Conservation (phyloP, 2,329 filamentous ascomycete genomes). For the Epichloe hybrida region DNA sequence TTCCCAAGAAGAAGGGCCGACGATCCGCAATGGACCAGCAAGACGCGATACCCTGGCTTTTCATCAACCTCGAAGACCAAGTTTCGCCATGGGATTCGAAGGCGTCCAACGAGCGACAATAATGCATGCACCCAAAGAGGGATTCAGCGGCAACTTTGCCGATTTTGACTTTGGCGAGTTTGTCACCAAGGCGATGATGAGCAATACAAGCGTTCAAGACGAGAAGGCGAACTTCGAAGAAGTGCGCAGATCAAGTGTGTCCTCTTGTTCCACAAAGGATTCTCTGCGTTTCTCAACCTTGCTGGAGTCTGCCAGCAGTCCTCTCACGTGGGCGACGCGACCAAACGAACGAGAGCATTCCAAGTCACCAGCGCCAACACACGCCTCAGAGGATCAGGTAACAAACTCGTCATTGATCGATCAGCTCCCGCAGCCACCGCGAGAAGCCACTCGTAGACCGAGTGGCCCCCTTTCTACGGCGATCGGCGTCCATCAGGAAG, state of each 20-base stretch:
- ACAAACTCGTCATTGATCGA: slow-evolving; percentile 3
- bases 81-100: slow-evolving; percentile 30
- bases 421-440: slow-evolving; percentile 2
- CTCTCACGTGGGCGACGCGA: not conserved
- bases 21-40: slow-evolving; percentile 34
- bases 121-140: slow-evolving; percentile 15
- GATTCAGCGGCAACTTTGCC: slow-evolving; percentile 24
- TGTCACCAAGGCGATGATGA: slow-evolving; percentile 10
- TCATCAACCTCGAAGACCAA: slow-evolving; percentile 30
- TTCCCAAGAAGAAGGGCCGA: slow-evolving; percentile 23
- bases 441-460: not conserved
- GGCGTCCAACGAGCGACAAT: slow-evolving; percentile 9
- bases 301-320: not conserved
- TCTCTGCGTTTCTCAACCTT: not conserved
- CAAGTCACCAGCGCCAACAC: not conserved
- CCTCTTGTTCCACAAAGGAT: not conserved
- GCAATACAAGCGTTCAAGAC: not conserved
- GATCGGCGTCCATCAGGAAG: not conserved
- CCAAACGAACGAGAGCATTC: slow-evolving; percentile 8
- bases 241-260: not conserved
- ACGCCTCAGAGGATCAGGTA: not conserved
- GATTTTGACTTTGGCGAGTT: slow-evolving; percentile 25
- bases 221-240: not conserved
- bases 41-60: slow-evolving; percentile 38
- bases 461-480: slow-evolving; percentile 2